Evolutionary conservation across 2,329 filamentous ascomycete genomes (phyloP).

Genomic region (Curvularia spicifera): DNA sequence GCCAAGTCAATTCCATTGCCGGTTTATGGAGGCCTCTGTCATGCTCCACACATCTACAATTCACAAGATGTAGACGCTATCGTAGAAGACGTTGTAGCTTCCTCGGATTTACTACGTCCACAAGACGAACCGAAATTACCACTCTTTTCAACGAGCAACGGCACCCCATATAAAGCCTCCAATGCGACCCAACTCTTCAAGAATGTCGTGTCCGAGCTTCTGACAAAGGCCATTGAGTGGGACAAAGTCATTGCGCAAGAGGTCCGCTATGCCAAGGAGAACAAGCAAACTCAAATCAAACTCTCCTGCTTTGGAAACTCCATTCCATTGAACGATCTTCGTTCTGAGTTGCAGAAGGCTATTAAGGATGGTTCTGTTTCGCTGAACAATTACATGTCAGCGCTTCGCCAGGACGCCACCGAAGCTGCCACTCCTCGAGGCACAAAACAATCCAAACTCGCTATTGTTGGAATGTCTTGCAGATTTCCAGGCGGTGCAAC

Average conservation of each 20-base stretch:
- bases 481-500: conserved; percentile 40
- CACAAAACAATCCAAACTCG: conserved; percentile 25
- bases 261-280: conserved; percentile 12
- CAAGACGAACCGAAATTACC: conserved; percentile 48
- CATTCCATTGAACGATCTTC: conserved; percentile 29
- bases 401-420: not conserved
- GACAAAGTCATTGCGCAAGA: conserved; percentile 25
- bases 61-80: conserved; percentile 36
- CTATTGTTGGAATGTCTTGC: conserved; percentile 49
- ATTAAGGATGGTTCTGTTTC: not conserved
- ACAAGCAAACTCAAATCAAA: not conserved
- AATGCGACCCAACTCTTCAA: conserved; percentile 24
- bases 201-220: conserved; percentile 22
- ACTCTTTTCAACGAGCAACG: conserved; percentile 61
- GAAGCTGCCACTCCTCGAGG: conserved; percentile 2
- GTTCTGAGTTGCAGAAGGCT: not conserved
- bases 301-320: conserved; percentile 28
- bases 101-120: conserved; percentile 34
- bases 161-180: conserved; percentile 32
- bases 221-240: conserved; percentile 27
- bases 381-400: conserved; percentile 7
- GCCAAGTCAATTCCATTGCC: conserved; percentile 30
- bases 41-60: conserved; percentile 38
- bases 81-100: conserved; percentile 27
- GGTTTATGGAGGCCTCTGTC: conserved; percentile 38